Evolutionary conservation across 176 grass and related monocot species (phyloP).

Genomic region (Elymus sibiricus): DNA sequence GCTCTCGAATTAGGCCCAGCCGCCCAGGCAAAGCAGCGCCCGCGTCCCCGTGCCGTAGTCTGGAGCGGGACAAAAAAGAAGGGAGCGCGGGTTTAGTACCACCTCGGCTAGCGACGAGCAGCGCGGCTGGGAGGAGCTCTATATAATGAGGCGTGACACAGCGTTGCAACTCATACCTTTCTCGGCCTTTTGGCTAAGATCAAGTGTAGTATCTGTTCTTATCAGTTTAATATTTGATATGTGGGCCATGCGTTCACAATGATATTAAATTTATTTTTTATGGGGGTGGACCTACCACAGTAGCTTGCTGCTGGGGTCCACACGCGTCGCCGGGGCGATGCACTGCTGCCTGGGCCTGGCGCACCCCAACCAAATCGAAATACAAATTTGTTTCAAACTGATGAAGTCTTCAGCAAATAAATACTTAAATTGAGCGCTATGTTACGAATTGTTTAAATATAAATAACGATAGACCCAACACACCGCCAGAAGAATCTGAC

Average conservation of each 20-base stretch:
- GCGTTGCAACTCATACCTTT: slow-evolving; percentile 42
- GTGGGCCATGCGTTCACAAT: not conserved
- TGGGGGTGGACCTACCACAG: no score
- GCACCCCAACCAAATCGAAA: not conserved
- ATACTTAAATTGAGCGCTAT: no score
- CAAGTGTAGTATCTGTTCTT: slow-evolving; percentile 90
- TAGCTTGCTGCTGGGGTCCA: not conserved
- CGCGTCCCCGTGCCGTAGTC: no score
- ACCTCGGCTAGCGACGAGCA: not conserved
- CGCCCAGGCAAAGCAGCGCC: no score
- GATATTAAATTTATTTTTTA: not conserved
- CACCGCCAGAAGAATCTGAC: not conserved
- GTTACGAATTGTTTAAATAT: no score
- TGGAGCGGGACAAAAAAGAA: no score
- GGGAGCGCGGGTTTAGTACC: not conserved
- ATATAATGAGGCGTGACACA: not conserved
- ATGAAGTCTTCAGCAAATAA: no score
- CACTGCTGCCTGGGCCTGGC: not conserved
- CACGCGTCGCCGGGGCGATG: not conserved
- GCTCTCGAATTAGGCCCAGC: no score
- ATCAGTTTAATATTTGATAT: slow-evolving; percentile 91
- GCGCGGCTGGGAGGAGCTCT: not conserved
- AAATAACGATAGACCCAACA: no score
- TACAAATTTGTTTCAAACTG: not conserved
- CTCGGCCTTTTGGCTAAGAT: slow-evolving; percentile 78